phyloP scores from a whole-genome alignment of 768 basidiomycete genomes.

The Amanita rimosa region DNA sequence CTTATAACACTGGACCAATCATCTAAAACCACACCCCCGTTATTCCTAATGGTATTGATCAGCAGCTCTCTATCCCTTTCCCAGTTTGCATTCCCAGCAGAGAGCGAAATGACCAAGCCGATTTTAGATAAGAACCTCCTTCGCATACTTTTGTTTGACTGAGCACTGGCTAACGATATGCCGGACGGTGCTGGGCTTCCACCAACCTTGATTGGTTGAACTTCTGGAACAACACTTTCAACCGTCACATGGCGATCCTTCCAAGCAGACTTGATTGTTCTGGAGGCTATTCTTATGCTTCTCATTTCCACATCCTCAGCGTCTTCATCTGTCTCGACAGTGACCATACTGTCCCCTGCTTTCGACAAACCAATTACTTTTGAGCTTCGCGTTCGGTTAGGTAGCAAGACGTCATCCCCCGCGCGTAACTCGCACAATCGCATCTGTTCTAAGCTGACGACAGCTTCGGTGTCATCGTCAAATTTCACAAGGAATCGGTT shows the following conservation, averaged over 20 bases:
- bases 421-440: constrained; percentile 35
- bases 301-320: constrained; percentile 20
- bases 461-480: constrained; percentile 46
- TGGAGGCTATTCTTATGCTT: constrained; percentile 39
- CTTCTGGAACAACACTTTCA: constrained; percentile 30
- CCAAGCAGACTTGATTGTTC: constrained; percentile 42
- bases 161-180: constrained; percentile 26
- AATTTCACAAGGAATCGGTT: constrained; percentile 43
- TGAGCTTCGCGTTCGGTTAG: constrained; percentile 18
- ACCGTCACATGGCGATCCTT: constrained; percentile 33
- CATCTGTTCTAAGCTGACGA: constrained; percentile 39
- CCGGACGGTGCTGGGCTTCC: constrained; percentile 40
- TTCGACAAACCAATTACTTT: constrained; percentile 22
- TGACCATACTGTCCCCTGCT: constrained; percentile 19
- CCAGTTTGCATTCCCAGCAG: constrained; percentile 22
- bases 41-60: constrained; percentile 29
- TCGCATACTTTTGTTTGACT: constrained; percentile 18
- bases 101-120: constrained; percentile 50
- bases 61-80: constrained; percentile 31
- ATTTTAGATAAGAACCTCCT: constrained; percentile 33
- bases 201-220: constrained; percentile 22
- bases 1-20: constrained; percentile 48
- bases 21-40: constrained; percentile 49
- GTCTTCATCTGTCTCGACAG: constrained; percentile 29
- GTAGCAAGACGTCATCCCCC: constrained; percentile 46